Percentiles rank a stretch among this genome's conserved stretches.
Evolutionary conservation across 164 flowering plant species (phyloP).

Genomic region (Litsea cubeba): DNA sequence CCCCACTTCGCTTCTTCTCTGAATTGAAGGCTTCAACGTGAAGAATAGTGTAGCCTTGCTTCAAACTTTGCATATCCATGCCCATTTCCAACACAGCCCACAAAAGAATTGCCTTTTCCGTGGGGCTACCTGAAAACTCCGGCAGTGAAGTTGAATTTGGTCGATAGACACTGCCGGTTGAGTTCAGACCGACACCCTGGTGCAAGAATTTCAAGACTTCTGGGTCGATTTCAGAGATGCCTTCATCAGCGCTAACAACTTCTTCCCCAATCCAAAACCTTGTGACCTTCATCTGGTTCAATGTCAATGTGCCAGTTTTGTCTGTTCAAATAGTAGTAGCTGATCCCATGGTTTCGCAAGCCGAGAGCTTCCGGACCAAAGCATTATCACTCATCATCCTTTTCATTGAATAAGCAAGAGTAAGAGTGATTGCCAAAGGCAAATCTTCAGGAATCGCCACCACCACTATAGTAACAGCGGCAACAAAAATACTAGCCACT

Average conservation of each 20-base stretch:
- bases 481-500: constrained; percentile 43
- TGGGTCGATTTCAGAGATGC: constrained; percentile 13
- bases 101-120: constrained; percentile 62
- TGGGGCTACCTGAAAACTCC: constrained; percentile 63
- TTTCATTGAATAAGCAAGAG: constrained; percentile 44
- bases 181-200: constrained; percentile 49
- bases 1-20: constrained; percentile 50
- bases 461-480: constrained; percentile 69
- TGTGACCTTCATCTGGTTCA: constrained; percentile 56
- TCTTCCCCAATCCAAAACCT: constrained; percentile 46
- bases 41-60: constrained; percentile 18
- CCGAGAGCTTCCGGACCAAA: constrained; percentile 31
- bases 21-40: constrained; percentile 64
- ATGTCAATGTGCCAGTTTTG: constrained; percentile 52
- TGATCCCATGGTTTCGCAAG: constrained; percentile 39
- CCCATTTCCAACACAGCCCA: constrained; percentile 45
- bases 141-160: constrained; percentile 11
- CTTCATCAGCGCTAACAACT: neutral
- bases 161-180: constrained; percentile 43
- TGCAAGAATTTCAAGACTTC: constrained; percentile 28
- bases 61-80: constrained; percentile 34
- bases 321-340: constrained; percentile 35
- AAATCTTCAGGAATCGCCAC: constrained; percentile 86
- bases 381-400: constrained; percentile 40
- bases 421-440: constrained; percentile 41